Evolutionary conservation across 2,329 filamentous ascomycete genomes (phyloP), one percentile per base, ranked within the genome.

Genomic region (Aspergillus luchuensis): DNA sequence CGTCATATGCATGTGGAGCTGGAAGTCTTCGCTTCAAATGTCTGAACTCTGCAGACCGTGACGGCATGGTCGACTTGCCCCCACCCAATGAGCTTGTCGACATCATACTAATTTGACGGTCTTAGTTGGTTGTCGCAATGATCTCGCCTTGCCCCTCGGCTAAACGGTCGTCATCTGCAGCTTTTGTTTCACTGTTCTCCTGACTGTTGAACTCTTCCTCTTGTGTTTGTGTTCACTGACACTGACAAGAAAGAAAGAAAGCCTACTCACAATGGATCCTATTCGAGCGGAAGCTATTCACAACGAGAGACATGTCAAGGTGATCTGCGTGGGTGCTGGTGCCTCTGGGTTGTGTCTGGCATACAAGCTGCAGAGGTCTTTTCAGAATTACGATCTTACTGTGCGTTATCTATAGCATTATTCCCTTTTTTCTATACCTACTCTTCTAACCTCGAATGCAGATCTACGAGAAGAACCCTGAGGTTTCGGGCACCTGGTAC

Each of bases 401-500:
- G 47, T 50, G 5, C n/a, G 47, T 17, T 8, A 19, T 2, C 7
- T 10, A 30, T 30, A 2, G 3, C 0, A 33, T 17, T 50, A 13
- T 15, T 11, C 11, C 33, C 8, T 25, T 4, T 2, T 11, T 2
- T 5, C n/a, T 13, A 0, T 13, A 10, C 30, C 30, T 15, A 5
- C 33, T 15, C 0, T 5, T 11, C 41, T 45, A 7, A 45, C 19
- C 3, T 0, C 5, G 19, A 45, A 4, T 21, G 4, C 10, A 45
- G 41, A 67, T 71, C 43, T 72, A 70, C 39, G 69, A 71, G 33
- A 69, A 67, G 59, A 73, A 73, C 38, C 53, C 53, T 13, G 70
- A 72, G 33, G 58, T 74, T 30, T 70, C 70, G 19, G 72, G 72
- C 7, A 74, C 71, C 2, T 74, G 71, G 71, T 61, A 66, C n/a